Base-by-base conservation (phyloP, 768 basidiomycete genomes). In the Lactarius indigo region DNA sequence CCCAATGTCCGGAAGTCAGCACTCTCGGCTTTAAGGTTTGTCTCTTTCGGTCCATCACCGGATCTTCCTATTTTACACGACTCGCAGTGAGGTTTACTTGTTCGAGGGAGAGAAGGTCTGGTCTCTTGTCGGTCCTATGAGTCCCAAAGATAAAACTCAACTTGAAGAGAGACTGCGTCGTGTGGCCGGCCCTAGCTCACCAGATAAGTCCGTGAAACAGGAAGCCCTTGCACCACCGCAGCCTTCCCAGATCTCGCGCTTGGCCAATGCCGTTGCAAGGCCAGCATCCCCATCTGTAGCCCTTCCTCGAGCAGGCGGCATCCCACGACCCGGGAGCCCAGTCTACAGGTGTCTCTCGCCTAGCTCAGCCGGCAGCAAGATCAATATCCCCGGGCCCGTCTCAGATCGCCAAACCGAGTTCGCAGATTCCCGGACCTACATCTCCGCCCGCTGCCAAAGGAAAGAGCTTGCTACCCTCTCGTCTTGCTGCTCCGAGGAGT, bases 81-180 rank as follows among this genome's bases (percentile, higher is more conserved):
- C 5, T 18, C 35, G 70, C 73, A 94, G 94, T 64, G 91, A 95
- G 75, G 89, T 83, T 3, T 96, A 94, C 74, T 80, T 84, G 10
- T 82, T 93, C 17, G 84, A 91, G 23, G 95, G 95, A 23, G 94
- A 96, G 72, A 90, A 87, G 71, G 85, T 95, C 15, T 96, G 91
- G 92, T 78, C 83, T 13, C 76, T 89, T 12, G 90, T 94, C 54
- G 92, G 92, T 1, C 71, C 81, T 10, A 79, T 97, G 33, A 84
- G 89, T 55, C 80, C 90, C 5, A 96, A 96, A 75, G 94, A 96
- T 73, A 94, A 91, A 73, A 94, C 93, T 10, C 92, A 95, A 72
- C 83, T 97, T 35, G 94, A 96, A 76, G 95, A 96, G 73, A 85
- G 93, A 9, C 78, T 97, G 33, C 88, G 91, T 56, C 89, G 92